Percentiles rank a stretch among this genome's conserved stretches.
Conservation (phyloP, 1,284 basidiomycete genomes). For the Somion occarium region DNA sequence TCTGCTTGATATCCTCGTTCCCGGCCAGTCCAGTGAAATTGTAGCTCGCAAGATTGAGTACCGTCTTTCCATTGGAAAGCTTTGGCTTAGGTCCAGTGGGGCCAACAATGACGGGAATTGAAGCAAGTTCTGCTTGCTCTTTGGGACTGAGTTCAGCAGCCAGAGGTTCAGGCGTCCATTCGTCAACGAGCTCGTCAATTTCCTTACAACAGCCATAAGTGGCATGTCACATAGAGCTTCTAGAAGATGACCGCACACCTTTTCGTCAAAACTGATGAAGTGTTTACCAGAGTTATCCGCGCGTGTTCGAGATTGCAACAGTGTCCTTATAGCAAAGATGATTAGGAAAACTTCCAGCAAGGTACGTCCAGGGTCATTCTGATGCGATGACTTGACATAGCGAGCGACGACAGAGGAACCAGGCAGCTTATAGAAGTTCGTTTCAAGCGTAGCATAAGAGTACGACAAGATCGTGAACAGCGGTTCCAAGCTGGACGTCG, state of each 20-base stretch:
- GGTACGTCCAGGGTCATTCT: conserved; percentile 89
- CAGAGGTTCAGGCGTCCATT: conserved; percentile 91
- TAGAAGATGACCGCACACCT: conserved; percentile 46
- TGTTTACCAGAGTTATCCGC: conserved; percentile 84
- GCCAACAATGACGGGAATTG: conserved; percentile 79
- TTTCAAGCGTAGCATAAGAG: conserved; percentile 49
- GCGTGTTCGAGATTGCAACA: conserved; percentile 86
- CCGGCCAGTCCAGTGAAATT: conserved; percentile 93
- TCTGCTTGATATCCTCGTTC: conserved; percentile 84
- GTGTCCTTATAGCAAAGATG: conserved; percentile 85
- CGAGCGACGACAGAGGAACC: conserved; percentile 88
- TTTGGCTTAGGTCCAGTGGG: conserved; percentile 82
- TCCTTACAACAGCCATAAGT: conserved; percentile 52
- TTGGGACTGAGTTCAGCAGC: conserved; percentile 54
- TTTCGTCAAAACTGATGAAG: conserved; percentile 88
- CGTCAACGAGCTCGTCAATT: conserved; percentile 93
- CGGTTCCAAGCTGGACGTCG: conserved; percentile 44
- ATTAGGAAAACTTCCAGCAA: conserved; percentile 88
- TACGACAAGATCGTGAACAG: conserved; percentile 56
- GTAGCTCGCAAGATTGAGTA: conserved; percentile 85
- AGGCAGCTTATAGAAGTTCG: conserved; percentile 71
- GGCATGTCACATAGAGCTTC: background rate
- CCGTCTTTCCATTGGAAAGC: conserved; percentile 74
- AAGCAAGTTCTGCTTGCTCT: conserved; percentile 68
- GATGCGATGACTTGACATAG: conserved; percentile 88